Conservation (phyloP, 148 eudicot genomes). For the Arctostaphylos glauca region DNA sequence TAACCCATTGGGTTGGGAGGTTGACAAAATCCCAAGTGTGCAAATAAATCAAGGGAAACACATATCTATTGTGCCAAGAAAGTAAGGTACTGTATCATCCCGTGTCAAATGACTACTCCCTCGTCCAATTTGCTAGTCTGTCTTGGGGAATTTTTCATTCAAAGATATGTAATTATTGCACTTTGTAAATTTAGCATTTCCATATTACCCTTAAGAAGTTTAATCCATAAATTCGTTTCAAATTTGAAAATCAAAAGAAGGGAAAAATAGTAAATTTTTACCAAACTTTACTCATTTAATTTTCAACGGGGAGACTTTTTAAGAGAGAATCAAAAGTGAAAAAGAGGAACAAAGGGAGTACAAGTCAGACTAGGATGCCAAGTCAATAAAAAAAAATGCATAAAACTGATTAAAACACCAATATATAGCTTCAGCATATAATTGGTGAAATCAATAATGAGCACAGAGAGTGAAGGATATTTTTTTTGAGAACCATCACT, state of each 20-base stretch:
- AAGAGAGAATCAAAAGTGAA: not conserved
- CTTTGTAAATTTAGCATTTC: not conserved
- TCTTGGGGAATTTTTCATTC: not conserved
- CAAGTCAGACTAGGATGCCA: not conserved
- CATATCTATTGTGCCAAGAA: not conserved
- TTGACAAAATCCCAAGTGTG: constrained; percentile 38
- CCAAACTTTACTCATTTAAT: not conserved
- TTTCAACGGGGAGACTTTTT: not conserved
- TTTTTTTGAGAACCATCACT: constrained; percentile 32
- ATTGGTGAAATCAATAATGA: not conserved
- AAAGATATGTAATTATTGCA: not conserved
- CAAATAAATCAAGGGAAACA: constrained; percentile 36
- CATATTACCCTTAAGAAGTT: not conserved
- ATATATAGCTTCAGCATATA: not conserved
- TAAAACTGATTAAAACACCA: not conserved
- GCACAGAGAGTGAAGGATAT: constrained; percentile 29
- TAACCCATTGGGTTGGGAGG: constrained; percentile 41
- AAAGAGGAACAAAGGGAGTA: not conserved
- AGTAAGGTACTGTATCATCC: not conserved
- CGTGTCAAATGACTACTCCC: not conserved
- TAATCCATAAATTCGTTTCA: not conserved
- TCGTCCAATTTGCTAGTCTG: not conserved
- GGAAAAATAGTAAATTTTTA: not conserved
- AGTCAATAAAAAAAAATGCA: not conserved
- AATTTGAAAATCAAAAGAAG: not conserved